Conservation (phyloP, 345 rosid species). For the Geranium rotundifolium region DNA sequence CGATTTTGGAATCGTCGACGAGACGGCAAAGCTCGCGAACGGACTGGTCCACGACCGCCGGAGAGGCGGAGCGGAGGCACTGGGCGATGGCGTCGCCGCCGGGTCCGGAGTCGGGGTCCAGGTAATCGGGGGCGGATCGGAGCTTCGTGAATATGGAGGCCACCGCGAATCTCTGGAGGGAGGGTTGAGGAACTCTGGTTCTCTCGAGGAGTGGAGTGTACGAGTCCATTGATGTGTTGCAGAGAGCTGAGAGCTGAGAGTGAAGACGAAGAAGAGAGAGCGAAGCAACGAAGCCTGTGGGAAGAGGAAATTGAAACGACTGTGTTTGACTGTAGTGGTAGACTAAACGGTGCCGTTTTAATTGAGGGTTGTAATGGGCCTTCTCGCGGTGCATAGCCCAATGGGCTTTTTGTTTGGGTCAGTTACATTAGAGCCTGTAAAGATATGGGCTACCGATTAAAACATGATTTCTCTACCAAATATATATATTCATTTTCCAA, state of each 20-base stretch:
- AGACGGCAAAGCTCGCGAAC: slow-evolving; percentile 84
- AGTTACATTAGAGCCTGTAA: too few relatives aligned
- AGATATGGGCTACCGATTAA: too few relatives aligned
- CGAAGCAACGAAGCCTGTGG: too few relatives aligned
- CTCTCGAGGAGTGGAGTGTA: slow-evolving; percentile 56
- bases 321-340: too few relatives aligned
- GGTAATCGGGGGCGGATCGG: slow-evolving; percentile 41
- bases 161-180: slow-evolving; percentile 68
- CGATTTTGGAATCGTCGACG: slow-evolving; percentile 43
- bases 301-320: too few relatives aligned
- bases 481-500: too few relatives aligned
- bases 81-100: slow-evolving; percentile 56
- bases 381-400: too few relatives aligned
- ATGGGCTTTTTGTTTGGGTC: too few relatives aligned
- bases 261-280: too few relatives aligned
- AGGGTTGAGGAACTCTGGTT: slow-evolving; percentile 69
- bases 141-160: slow-evolving; percentile 71
- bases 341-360: too few relatives aligned
- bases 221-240: slow-evolving; percentile 36
- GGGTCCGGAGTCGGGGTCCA: slow-evolving; percentile 45
- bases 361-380: too few relatives aligned
- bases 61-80: slow-evolving; percentile 51
- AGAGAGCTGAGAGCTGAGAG: background rate
- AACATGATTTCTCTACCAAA: too few relatives aligned
- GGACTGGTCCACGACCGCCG: slow-evolving; percentile 76